Evolutionary conservation across 768 basidiomycete species (phyloP).

Genomic region (Rhizopogon roseolus): DNA sequence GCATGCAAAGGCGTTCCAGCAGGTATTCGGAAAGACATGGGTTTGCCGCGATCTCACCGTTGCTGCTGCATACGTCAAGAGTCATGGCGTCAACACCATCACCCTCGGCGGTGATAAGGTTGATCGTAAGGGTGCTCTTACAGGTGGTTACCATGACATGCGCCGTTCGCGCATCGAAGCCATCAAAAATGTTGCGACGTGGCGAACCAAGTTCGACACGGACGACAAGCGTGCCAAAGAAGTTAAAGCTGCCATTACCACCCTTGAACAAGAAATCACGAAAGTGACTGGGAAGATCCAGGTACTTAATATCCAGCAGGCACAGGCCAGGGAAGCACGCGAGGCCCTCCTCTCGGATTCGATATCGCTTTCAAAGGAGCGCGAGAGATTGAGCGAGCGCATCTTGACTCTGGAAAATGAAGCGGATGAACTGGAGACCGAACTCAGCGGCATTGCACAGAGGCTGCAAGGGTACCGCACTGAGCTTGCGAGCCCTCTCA

Average conservation of each 20-base stretch:
- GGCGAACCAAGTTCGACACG: slow-evolving; percentile 66
- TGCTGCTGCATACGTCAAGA: slow-evolving; percentile 91
- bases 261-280: slow-evolving; percentile 85
- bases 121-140: slow-evolving; percentile 92
- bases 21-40: slow-evolving; percentile 96
- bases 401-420: slow-evolving; percentile 62
- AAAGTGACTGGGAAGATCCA: slow-evolving; percentile 68
- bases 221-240: slow-evolving; percentile 65
- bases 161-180: slow-evolving; percentile 87
- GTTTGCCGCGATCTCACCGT: slow-evolving; percentile 91
- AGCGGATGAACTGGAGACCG: slow-evolving; percentile 67
- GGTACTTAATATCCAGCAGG: slow-evolving; percentile 63
- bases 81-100: slow-evolving; percentile 93
- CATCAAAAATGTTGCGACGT: slow-evolving; percentile 69
- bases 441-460: slow-evolving; percentile 55
- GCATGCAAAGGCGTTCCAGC: slow-evolving; percentile 84
- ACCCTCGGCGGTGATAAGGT: slow-evolving; percentile 97
- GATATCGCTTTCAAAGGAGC: slow-evolving; percentile 54
- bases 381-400: slow-evolving; percentile 60
- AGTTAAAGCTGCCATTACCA: slow-evolving; percentile 64
- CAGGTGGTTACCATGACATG: slow-evolving; percentile 94
- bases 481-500: slow-evolving; percentile 74
- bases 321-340: slow-evolving; percentile 62
- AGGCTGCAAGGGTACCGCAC: slow-evolving; percentile 59
- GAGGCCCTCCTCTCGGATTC: slow-evolving; percentile 66